These are phyloP conservation scores for Komagataea norvegica DNA, from an alignment of 1,139 yeast species.

Conservation along the genomic window DNA sequence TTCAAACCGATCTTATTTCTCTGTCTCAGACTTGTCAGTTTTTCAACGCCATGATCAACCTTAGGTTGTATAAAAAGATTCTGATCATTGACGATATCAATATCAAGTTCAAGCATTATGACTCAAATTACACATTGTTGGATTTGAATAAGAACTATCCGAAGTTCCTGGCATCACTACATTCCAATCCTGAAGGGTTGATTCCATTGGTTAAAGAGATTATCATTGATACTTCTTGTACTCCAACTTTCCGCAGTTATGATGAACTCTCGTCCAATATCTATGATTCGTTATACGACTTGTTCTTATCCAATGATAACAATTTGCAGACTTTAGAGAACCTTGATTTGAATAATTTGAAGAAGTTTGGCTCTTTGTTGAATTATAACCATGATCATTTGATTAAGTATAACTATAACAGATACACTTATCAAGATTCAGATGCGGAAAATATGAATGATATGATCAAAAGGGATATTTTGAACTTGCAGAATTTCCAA, in stretches of 20 bases:
- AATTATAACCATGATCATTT: conserved; percentile 24
- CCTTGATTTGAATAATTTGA: conserved; percentile 25
- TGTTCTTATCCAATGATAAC: conserved; percentile 25
- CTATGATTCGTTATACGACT: conserved; percentile 25
- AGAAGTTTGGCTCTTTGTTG: conserved; percentile 25
- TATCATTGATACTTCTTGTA: conserved; percentile 24
- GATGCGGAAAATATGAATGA: conserved; percentile 15
- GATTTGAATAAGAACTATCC: conserved; percentile 23
- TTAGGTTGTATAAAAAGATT: conserved; percentile 23
- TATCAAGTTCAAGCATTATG: conserved; percentile 19
- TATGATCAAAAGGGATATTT: conserved; percentile 17
- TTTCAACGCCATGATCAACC: conserved; percentile 25
- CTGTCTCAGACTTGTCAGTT: conserved; percentile 24
- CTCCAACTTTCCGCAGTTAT: conserved; percentile 21
- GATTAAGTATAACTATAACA: conserved; percentile 23
- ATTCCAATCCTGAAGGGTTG: conserved; percentile 22
- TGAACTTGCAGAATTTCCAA: conserved; percentile 24
- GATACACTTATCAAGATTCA: conserved; percentile 21
- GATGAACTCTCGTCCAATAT: conserved; percentile 22
- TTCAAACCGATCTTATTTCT: conserved; percentile 25
- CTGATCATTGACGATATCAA: conserved; percentile 24
- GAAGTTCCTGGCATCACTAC: conserved; percentile 25
- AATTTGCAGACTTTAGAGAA: conserved; percentile 24
- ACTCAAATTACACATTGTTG: conserved; percentile 23
- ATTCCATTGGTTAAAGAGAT: conserved; percentile 22